phyloP scores from a whole-genome alignment of 176 grass and related monocot species.

The Oryza glumipatula region DNA sequence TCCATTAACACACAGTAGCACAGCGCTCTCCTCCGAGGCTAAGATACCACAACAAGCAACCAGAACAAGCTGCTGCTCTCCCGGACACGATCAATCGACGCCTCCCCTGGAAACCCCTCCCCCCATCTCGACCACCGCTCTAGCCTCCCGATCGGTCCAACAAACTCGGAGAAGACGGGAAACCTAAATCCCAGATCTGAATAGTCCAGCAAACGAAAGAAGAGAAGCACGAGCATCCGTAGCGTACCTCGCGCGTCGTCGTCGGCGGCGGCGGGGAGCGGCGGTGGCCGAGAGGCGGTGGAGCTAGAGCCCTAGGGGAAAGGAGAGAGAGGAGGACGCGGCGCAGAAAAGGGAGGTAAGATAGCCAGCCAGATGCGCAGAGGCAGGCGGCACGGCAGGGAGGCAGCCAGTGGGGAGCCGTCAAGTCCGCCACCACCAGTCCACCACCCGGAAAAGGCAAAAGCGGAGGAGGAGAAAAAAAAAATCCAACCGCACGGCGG shows the following conservation, averaged over 20 bases:
- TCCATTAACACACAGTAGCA: not conserved
- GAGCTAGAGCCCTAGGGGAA: not conserved
- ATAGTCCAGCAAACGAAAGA: not conserved
- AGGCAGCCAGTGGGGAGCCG: conserved; percentile 30
- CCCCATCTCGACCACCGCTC: not conserved
- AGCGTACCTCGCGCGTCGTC: conserved; percentile 25
- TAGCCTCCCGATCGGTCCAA: not conserved
- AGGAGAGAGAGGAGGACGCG: conserved; percentile 25
- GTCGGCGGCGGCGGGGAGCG: not conserved
- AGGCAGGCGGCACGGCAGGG: not conserved
- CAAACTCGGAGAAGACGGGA: not conserved
- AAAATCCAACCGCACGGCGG: conserved; percentile 11
- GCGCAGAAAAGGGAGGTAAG: conserved; percentile 25
- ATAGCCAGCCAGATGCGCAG: conserved; percentile 36
- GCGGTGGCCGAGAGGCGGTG: not conserved
- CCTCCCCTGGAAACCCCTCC: not conserved
- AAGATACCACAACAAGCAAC: conserved; percentile 2
- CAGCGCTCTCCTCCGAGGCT: not conserved
- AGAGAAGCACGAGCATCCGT: not conserved
- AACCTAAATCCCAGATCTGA: conserved; percentile 31
- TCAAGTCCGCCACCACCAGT: conserved; percentile 14
- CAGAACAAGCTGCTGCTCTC: not conserved
- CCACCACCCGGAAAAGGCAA: not conserved
- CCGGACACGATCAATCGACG: not conserved
- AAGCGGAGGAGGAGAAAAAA: not conserved